Conservation (phyloP, 2,329 filamentous ascomycete species). For the Claviceps fusiformis region DNA sequence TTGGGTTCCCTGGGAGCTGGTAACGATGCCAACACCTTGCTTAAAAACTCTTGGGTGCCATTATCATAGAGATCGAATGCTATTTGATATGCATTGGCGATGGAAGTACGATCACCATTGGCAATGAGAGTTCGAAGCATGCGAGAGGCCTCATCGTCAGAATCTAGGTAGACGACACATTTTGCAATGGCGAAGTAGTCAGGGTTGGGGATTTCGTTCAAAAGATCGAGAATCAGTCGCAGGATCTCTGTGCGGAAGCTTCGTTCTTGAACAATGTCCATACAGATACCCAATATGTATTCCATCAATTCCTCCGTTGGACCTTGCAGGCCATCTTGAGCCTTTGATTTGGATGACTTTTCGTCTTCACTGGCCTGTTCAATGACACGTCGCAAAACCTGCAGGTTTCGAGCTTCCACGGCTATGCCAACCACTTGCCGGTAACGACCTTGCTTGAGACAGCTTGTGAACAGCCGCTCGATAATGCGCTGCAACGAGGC, state of each 20-base stretch:
- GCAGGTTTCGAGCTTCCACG: constrained; percentile 83
- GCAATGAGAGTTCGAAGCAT: constrained; percentile 74
- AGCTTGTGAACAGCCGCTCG: constrained; percentile 81
- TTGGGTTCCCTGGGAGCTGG: constrained; percentile 39
- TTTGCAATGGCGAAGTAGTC: constrained; percentile 98
- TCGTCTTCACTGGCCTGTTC: constrained; percentile 79
- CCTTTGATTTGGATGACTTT: constrained; percentile 49
- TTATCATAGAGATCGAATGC: constrained; percentile 98
- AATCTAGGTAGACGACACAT: constrained; percentile 90
- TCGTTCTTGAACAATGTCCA: constrained; percentile 94
- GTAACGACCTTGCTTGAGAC: constrained; percentile 74
- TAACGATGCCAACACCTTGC: constrained; percentile 73
- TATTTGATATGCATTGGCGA: constrained; percentile 88
- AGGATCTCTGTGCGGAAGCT: constrained; percentile 74
- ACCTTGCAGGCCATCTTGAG: constrained; percentile 33
- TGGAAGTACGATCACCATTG: constrained; percentile 62
- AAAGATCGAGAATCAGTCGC: constrained; percentile 81
- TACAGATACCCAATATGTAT: constrained; percentile 88
- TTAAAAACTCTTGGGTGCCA: constrained; percentile 90
- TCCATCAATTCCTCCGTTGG: constrained; percentile 90
- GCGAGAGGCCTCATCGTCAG: constrained; percentile 76
- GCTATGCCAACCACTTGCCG: constrained; percentile 94
- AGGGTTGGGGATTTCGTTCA: constrained; percentile 81
- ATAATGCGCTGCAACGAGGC: constrained; percentile 72
- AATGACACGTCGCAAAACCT: constrained; percentile 76